Base-by-base conservation (phyloP, 225 moss, liverwort and hornwort genomes). In the Sphagnum tenellum region DNA sequence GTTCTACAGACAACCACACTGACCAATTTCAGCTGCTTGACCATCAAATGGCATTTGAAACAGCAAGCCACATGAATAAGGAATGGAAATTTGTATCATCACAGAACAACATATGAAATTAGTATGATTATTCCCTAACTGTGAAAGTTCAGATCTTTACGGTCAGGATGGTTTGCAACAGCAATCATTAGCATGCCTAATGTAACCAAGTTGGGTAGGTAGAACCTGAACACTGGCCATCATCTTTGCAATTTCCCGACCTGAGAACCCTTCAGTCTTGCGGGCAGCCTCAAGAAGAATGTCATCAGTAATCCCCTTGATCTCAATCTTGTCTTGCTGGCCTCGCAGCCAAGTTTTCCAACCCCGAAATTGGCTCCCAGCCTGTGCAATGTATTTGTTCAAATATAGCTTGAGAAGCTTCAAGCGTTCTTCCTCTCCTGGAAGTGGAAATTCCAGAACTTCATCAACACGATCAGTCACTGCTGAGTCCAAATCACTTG, bases 171-270 rank as follows among this genome's bases (percentile, higher is more conserved):
- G 29, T 29, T 29, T 29, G 29, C 29, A 29, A 29, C 29, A 29
- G 29, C 29, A 29, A 29, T 29, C 29, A 29, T 29, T 29, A 29
- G 29, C 29, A 29, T 29, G 29, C 29, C 29, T 29, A 29, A 29
- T 29, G 29, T 29, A 29, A 29, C 29, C 29, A 29, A 29, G 29
- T 29, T 29, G 29, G 29, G 29, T 29, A 29, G 29, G 29, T 29
- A 29, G 29, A 29, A 84, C 84, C 81, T 90, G 96, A 64, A 84
- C 78, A 71, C 89, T 86, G n/a, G 93, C 93, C 90, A 98, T 90
- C 73, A 98, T 70, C 76, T 98, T 98, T 5, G 96, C 96, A 55
- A 93, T 84, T 79, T 98, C 93, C 68, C 96, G 88, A 64, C 89
- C 83, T 4, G 90, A 90, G 69, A 98, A 98, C 2, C 93, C 96